Base-by-base conservation (phyloP, 768 basidiomycete genomes). In the Amanita muscaria region DNA sequence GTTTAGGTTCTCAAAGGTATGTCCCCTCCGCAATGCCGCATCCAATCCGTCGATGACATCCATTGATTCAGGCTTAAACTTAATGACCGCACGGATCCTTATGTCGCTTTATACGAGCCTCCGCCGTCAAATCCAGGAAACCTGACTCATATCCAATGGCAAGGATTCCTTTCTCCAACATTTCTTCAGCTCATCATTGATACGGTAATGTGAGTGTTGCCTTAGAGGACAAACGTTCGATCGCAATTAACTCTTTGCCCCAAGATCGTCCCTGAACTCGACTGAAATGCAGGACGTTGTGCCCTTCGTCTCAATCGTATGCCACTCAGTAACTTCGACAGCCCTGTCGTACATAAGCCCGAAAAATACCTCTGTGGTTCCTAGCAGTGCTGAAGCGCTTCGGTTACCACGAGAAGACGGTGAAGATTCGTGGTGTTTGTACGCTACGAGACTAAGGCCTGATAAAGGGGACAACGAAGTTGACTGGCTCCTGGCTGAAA, bases 31-130 rank as follows among this genome's bases (percentile, higher is more conserved):
- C 8, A 12, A 44, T 33, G 25, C 30, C 29, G n/a, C n/a, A n/a
- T n/a, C n/a, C n/a, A n/a, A n/a, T n/a, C n/a, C n/a, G n/a, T n/a
- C n/a, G n/a, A n/a, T n/a, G n/a, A n/a, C n/a, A n/a, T n/a, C n/a
- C n/a, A n/a, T n/a, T n/a, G n/a, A n/a, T n/a, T 10, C 49, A 88
- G 85, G 53, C 56, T 88, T 4, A 58, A 65, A 29, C 74, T 66
- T 3, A 77, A 77, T 51, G 83, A 86, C 51, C 70, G 76, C 36
- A 75, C 77, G 21, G 79, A 85, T 50, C 77, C 84, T 8, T 87
- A 76, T 48, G 69, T 86, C 8, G 77, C 81, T 1, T 64, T 83
- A 8, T 88, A 86, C 56, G 70, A 74, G 16, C 60, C 70, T 2
- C 82, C 59, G 2, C 68, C 73, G 0, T 67, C 64, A 3, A 50